phyloP scores from a whole-genome alignment of 129 eudicot species.

The Calendula officinalis region DNA sequence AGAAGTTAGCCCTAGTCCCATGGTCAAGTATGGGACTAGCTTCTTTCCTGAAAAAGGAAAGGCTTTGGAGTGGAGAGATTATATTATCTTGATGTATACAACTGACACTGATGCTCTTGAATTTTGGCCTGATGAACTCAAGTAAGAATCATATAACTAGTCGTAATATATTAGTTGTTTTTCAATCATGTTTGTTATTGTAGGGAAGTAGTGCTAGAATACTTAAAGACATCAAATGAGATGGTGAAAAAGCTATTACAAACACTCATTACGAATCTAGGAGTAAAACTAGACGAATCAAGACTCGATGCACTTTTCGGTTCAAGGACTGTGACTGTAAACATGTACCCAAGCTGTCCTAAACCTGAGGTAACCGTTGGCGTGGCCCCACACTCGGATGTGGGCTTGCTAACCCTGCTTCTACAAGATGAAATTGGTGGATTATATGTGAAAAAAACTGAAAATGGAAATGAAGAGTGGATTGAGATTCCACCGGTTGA shows the following conservation, averaged over 20 bases:
- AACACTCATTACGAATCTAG: slow-evolving; percentile 33
- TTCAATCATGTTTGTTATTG: neutral
- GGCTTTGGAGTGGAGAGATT: slow-evolving; percentile 51
- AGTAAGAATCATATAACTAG: slow-evolving; percentile 22
- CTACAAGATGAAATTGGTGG: slow-evolving; percentile 59
- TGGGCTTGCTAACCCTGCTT: slow-evolving; percentile 44
- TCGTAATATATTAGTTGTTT: neutral
- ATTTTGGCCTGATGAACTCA: slow-evolving; percentile 48
- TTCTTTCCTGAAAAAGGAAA: slow-evolving; percentile 50
- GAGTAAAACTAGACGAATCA: slow-evolving; percentile 31
- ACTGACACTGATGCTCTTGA: slow-evolving; percentile 39
- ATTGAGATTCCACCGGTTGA: slow-evolving; percentile 44
- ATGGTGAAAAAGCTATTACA: slow-evolving; percentile 40
- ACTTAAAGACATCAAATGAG: slow-evolving; percentile 33
- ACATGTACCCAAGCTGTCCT: slow-evolving; percentile 49
- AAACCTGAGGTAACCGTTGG: slow-evolving; percentile 54
- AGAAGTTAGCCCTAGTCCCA: slow-evolving; percentile 44
- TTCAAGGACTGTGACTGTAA: slow-evolving; percentile 39
- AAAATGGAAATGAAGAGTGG: slow-evolving; percentile 33
- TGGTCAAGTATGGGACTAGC: slow-evolving; percentile 49
- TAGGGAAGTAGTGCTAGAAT: slow-evolving; percentile 42
- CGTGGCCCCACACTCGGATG: slow-evolving; percentile 47
- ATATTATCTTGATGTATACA: slow-evolving; percentile 45
- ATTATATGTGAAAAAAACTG: slow-evolving; percentile 34
- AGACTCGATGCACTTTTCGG: slow-evolving; percentile 31